Conservation (phyloP, 208 protist species). For the Leishmania major region DNA sequence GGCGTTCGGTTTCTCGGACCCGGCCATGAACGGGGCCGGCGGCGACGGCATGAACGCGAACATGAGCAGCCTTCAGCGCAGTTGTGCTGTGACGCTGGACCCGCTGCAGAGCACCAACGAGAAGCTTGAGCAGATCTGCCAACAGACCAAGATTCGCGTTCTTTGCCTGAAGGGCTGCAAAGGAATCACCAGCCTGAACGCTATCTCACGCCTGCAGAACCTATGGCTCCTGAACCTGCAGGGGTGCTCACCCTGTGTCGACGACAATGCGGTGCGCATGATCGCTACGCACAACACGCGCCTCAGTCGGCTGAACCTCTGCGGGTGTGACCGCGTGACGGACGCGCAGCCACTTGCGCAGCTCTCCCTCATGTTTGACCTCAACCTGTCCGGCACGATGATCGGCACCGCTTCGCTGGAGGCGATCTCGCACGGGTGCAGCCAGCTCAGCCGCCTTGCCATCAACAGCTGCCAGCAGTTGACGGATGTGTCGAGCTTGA, state of each 20-base stretch:
- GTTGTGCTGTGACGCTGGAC: slow-evolving; percentile 50
- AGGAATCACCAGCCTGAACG: slow-evolving; percentile 57
- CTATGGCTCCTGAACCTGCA: slow-evolving; percentile 77
- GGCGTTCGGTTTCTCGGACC: slow-evolving; percentile 27
- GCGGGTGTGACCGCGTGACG: slow-evolving; percentile 64
- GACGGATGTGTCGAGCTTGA: slow-evolving; percentile 44
- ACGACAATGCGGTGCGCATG: slow-evolving; percentile 57
- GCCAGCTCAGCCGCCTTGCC: slow-evolving; percentile 67
- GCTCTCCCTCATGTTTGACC: slow-evolving; percentile 65
- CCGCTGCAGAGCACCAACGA: slow-evolving; percentile 54
- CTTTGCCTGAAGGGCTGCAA: slow-evolving; percentile 65
- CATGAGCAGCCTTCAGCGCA: slow-evolving; percentile 40
- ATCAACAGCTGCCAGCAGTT: slow-evolving; percentile 75
- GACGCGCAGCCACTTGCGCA: slow-evolving; percentile 53
- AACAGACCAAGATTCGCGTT: slow-evolving; percentile 60
- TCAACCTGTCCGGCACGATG: slow-evolving; percentile 63
- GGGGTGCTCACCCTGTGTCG: slow-evolving; percentile 57
- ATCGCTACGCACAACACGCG: slow-evolving; percentile 58
- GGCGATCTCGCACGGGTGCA: slow-evolving; percentile 52
- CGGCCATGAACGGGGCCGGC: slow-evolving; percentile 20
- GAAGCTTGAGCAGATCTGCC: slow-evolving; percentile 56
- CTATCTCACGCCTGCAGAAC: slow-evolving; percentile 51
- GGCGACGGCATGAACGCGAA: slow-evolving; percentile 46
- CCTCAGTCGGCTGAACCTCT: slow-evolving; percentile 76
- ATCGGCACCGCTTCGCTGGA: slow-evolving; percentile 54